Conservation (phyloP, 352 stramenopile genomes). For the Globisporangium paddicum region DNA sequence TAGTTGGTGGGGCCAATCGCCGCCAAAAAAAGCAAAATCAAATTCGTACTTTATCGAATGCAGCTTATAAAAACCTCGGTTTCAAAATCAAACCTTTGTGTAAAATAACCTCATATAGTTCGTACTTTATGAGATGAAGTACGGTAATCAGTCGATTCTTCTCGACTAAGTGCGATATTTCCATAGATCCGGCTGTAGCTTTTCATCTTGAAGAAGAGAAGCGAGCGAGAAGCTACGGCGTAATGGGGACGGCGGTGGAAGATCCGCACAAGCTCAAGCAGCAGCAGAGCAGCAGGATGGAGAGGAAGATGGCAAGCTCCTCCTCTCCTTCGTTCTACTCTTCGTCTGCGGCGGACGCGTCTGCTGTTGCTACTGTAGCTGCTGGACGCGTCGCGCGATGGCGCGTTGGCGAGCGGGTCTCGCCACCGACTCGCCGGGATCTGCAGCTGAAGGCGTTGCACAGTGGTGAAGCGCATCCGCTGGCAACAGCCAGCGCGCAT, state of each 20-base stretch:
- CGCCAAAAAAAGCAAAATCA: background rate
- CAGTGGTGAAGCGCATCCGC: constrained; percentile 39
- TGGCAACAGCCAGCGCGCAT: constrained; percentile 10
- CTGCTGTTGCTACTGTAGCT: background rate
- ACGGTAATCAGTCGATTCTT: background rate
- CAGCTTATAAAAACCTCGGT: background rate
- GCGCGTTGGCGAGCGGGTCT: constrained; percentile 34
- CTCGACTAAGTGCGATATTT: background rate
- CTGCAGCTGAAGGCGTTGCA: constrained; percentile 17
- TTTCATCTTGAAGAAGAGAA: constrained; percentile 2
- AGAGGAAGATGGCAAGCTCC: background rate
- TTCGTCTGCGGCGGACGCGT: background rate
- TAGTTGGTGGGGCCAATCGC: constrained; percentile 1
- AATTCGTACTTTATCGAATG: background rate
- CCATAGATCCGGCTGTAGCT: constrained; percentile 2
- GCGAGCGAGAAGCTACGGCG: background rate
- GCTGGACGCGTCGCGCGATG: constrained; percentile 18
- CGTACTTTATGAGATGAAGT: background rate
- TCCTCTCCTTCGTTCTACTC: background rate
- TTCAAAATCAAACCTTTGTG: background rate
- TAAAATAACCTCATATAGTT: background rate
- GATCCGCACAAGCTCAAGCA: background rate
- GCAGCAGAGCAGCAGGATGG: constrained; percentile 5
- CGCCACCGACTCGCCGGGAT: constrained; percentile 22
- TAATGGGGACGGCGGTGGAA: constrained; percentile 7